phyloP scores from a whole-genome alignment of 2,329 filamentous ascomycete species.

The Aspergillus brasiliensis region DNA sequence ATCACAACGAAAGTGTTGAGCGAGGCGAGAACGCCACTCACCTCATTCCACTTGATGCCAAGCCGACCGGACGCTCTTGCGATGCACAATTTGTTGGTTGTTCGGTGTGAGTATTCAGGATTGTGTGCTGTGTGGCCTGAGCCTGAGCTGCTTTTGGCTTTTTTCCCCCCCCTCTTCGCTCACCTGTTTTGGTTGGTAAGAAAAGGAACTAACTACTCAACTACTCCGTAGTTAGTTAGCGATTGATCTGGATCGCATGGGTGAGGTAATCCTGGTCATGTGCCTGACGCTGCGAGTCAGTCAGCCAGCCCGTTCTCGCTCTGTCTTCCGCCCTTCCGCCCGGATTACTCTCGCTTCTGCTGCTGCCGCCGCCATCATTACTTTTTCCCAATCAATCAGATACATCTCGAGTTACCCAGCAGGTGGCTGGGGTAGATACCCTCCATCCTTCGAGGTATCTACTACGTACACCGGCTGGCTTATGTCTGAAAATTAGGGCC shows the following conservation, averaged over 20 bases:
- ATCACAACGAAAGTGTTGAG: background rate
- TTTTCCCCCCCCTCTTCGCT: background rate
- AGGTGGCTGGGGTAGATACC: background rate
- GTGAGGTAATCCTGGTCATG: background rate
- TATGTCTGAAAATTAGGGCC: too few species aligned
- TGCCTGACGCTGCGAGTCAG: background rate
- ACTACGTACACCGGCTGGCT: background rate
- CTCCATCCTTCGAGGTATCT: background rate
- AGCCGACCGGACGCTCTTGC: background rate
- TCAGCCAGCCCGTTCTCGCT: too few species aligned
- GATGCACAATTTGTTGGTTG: background rate
- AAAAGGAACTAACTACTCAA: too few species aligned
- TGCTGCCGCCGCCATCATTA: background rate
- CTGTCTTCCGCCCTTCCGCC: background rate
- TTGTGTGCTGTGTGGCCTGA: slow-evolving; percentile 1
- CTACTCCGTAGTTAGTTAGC: too few species aligned
- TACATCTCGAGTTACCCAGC: background rate
- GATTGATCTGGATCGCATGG: background rate
- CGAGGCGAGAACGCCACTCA: slow-evolving; percentile 10
- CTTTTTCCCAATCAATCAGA: background rate
- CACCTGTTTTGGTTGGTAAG: too few species aligned
- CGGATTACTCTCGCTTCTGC: background rate
- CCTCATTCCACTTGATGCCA: slow-evolving; percentile 10
- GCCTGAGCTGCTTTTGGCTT: background rate
- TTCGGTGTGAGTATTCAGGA: background rate